These are phyloP conservation scores for Boletus tylopilopsis DNA, from an alignment of 768 basidiomycete species.

Conservation along the genomic window DNA sequence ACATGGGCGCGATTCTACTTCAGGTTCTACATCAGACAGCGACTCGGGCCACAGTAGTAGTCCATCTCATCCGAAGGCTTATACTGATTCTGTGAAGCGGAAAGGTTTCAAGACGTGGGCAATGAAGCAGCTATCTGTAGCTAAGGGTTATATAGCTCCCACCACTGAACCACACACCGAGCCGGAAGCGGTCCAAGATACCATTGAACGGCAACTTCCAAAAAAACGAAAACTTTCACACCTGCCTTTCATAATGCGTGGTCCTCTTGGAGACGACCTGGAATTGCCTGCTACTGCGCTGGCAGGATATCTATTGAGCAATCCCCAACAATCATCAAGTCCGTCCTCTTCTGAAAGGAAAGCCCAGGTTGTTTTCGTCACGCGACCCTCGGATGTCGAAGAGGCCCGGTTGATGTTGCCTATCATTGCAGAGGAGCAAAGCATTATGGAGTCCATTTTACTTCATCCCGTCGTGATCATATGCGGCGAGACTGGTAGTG, in stretches of 20 bases:
- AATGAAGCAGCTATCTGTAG: slow-evolving; percentile 61
- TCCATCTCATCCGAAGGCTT: slow-evolving; percentile 13
- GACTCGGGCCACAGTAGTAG: slow-evolving; percentile 16
- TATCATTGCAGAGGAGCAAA: slow-evolving; percentile 89
- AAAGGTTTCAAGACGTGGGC: slow-evolving; percentile 90
- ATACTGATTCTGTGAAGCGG: slow-evolving; percentile 33
- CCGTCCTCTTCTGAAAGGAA: slow-evolving; percentile 20
- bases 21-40: slow-evolving; percentile 14
- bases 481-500: slow-evolving; percentile 94
- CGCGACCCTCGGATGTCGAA: slow-evolving; percentile 66
- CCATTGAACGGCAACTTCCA: slow-evolving; percentile 9
- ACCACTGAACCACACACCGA: slow-evolving; percentile 13
- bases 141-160: slow-evolving; percentile 35
- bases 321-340: not conserved
- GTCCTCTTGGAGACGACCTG: slow-evolving; percentile 76
- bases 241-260: slow-evolving; percentile 48
- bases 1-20: slow-evolving; percentile 18
- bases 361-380: slow-evolving; percentile 49
- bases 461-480: slow-evolving; percentile 72
- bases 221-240: slow-evolving; percentile 50
- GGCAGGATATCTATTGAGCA: slow-evolving; percentile 39
- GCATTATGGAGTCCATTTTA: slow-evolving; percentile 87
- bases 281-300: slow-evolving; percentile 65
- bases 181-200: slow-evolving; percentile 5
- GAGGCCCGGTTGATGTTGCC: slow-evolving; percentile 79